phyloP scores from a whole-genome alignment of 768 basidiomycete genomes.

The Hygrocybe punicea region DNA sequence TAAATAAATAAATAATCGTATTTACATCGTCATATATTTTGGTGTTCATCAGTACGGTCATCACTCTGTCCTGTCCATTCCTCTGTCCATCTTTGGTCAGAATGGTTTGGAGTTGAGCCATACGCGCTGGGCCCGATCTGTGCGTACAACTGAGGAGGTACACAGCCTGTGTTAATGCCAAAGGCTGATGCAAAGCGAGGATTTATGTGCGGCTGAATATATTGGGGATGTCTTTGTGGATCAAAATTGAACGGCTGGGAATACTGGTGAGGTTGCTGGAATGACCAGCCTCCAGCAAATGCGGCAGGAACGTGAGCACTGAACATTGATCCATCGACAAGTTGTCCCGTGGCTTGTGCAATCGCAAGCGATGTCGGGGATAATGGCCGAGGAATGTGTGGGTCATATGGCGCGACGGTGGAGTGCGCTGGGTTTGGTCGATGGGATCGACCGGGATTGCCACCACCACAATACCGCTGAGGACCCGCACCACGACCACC shows the following conservation, averaged over 20 bases:
- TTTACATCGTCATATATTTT: too few relatives aligned
- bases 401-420: conserved; percentile 29
- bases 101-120: too few relatives aligned
- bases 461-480: conserved; percentile 14
- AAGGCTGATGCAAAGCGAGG: conserved; percentile 71
- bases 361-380: conserved; percentile 49
- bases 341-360: conserved; percentile 46
- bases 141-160: conserved; percentile 15
- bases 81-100: too few relatives aligned
- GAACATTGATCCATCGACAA: conserved; percentile 22
- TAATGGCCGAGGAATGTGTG: conserved; percentile 27
- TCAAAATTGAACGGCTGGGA: conserved; percentile 12
- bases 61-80: too few relatives aligned
- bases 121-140: not conserved
- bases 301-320: conserved; percentile 3
- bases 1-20: too few relatives aligned
- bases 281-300: conserved; percentile 15
- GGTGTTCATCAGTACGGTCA: not conserved
- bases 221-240: conserved; percentile 21
- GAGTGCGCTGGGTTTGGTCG: conserved; percentile 19
- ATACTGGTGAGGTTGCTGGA: conserved; percentile 16
- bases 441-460: conserved; percentile 13
- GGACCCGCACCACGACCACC: not conserved
- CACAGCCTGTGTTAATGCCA: conserved; percentile 44
- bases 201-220: conserved; percentile 80